Evolutionary conservation across 306 rosid species (phyloP), one percentile per base, ranked within the genome.

Genomic region (Albizia julibrissin): DNA sequence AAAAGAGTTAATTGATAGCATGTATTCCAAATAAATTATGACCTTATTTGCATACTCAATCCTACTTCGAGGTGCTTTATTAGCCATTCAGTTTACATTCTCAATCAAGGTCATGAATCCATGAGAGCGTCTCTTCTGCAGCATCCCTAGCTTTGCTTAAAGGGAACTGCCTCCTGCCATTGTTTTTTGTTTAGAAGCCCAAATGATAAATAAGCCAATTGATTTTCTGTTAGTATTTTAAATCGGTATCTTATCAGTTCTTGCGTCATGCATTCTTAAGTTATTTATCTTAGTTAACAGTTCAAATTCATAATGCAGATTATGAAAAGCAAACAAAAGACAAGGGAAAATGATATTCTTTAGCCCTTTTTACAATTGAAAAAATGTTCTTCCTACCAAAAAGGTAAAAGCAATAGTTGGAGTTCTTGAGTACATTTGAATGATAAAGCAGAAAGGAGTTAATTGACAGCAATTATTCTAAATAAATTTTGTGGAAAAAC

Each of bases 11-110:
- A 74, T 10, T 10, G 44, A 10, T 49, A 74, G 31, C 12, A 33
- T 33, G 66, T 10, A 50, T 5, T 93, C 99, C 87, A 95, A 91
- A 82, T 93, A 93, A 79, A 95, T 89, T 54, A 95, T 86, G 78
- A 95, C 96, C 91, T 95, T 97, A 46, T 95, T 95, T 71, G 89
- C 90, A 74, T 95, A 95, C 83, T 95, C 99, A 50, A 93, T 95
- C 82, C 94, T 98, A 78, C 81, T 86, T 74, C 76, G 98, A 13
- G 89, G 79, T 11, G 93, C 86, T 68, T 95, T 98, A 64, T 95
- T 98, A 2, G 90, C 87, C 91, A 91, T 85, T 98, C 98, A 95
- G 34, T 91, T 95, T 69, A 93, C 94, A 59, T 88, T 91, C 82
- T 95, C 99, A 77, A 93, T 87, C 91, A 95, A 84, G 29, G 67